Evolutionary conservation across 2,329 filamentous ascomycete species (phyloP).

Genomic region (Curvularia lunata): DNA sequence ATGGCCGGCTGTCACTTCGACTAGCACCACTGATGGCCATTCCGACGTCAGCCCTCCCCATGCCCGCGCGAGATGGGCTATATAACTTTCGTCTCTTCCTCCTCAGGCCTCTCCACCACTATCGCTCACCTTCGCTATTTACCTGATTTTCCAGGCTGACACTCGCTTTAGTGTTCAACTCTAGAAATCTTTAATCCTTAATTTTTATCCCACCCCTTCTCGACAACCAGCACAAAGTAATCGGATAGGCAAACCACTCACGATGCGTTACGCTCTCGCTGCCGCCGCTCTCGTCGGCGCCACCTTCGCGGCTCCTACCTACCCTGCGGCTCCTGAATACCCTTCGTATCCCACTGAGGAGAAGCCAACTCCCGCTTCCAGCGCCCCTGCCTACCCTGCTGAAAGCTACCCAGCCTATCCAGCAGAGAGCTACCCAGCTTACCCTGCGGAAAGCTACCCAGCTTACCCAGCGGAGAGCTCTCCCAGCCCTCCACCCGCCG

Average conservation of each 20-base stretch:
- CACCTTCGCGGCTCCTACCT: conserved; percentile 35
- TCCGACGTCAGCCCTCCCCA: conserved; percentile 36
- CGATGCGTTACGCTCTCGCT: conserved; percentile 44
- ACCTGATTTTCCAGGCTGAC: conserved; percentile 31
- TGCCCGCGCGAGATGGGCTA: conserved; percentile 22
- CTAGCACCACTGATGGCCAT: conserved; percentile 34
- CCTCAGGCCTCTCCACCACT: conserved; percentile 25
- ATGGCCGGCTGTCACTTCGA: conserved; percentile 37
- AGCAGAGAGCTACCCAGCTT: background rate
- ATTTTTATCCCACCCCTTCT: conserved; percentile 22
- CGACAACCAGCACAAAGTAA: conserved; percentile 5
- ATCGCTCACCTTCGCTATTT: conserved; percentile 42
- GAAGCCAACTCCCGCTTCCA: background rate
- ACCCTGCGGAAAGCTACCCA: no score
- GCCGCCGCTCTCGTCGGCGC: conserved; percentile 41
- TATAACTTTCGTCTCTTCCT: conserved; percentile 34
- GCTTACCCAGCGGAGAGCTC: no score
- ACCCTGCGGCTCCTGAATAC: background rate
- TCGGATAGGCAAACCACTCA: conserved; percentile 21
- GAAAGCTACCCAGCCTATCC: background rate
- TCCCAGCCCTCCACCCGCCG: no score
- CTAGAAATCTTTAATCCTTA: conserved; percentile 34
- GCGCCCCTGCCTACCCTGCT: background rate
- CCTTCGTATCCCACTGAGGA: conserved; percentile 6
- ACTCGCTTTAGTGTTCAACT: conserved; percentile 40